A percentile compares a stretch with the other conserved stretches of the same genome.
Conservation (phyloP, 1,139 yeast genomes). For the Suhomyces ambrosiae region DNA sequence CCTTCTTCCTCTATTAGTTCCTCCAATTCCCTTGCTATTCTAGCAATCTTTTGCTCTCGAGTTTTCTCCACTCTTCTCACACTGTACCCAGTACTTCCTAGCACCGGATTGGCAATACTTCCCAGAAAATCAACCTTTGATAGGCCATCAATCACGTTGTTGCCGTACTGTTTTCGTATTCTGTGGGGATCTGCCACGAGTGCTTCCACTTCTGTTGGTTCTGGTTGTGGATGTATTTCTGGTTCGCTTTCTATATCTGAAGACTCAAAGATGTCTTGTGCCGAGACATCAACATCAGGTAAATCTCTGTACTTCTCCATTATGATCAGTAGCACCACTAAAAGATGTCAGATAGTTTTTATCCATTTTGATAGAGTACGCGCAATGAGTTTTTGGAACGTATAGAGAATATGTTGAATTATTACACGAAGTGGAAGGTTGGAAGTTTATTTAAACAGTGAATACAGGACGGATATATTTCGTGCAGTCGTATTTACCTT, state of each 20-base stretch:
- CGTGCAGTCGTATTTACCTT: too few relatives aligned
- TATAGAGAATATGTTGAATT: too few relatives aligned
- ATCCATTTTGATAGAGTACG: too few relatives aligned
- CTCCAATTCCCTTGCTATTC: slow-evolving; percentile 49
- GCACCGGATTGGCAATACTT: slow-evolving; percentile 18
- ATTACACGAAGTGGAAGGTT: too few relatives aligned
- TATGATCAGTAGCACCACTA: background rate
- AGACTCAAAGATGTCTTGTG: slow-evolving; percentile 50
- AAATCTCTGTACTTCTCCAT: slow-evolving; percentile 27
- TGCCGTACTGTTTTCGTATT: slow-evolving; percentile 26
- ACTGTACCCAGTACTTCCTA: slow-evolving; percentile 31
- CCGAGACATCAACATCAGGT: slow-evolving; percentile 30
- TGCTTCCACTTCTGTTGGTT: slow-evolving; percentile 16
- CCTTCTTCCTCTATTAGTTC: slow-evolving; percentile 22
- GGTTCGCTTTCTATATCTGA: slow-evolving; percentile 48
- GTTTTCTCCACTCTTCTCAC: slow-evolving; percentile 36
- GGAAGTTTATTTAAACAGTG: too few relatives aligned
- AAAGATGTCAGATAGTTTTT: too few relatives aligned
- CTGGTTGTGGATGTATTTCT: slow-evolving; percentile 12
- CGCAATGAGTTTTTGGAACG: too few relatives aligned
- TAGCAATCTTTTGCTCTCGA: slow-evolving; percentile 42
- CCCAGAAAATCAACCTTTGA: slow-evolving; percentile 42
- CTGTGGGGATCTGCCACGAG: slow-evolving; percentile 21
- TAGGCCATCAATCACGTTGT: slow-evolving; percentile 21
- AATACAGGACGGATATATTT: too few relatives aligned